Evolutionary conservation across 139 green algal genomes (phyloP).

Genomic region (Pleodorina starrii): DNA sequence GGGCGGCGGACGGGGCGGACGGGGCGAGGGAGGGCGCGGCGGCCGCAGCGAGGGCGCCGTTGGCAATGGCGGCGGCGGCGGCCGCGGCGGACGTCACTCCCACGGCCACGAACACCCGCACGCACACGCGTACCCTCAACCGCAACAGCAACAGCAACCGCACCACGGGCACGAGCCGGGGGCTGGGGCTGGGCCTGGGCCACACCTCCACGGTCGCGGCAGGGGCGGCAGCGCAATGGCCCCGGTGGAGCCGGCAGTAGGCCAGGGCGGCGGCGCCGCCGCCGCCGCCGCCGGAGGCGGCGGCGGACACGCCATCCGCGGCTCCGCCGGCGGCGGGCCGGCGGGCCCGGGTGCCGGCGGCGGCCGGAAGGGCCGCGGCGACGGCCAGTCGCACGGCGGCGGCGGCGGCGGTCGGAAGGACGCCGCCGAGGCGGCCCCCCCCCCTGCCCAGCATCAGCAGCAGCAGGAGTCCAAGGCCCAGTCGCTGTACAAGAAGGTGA

Average conservation of each 20-base stretch:
- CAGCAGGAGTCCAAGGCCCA: slow-evolving; percentile 42
- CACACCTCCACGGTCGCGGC: neutral
- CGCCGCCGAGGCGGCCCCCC: neutral
- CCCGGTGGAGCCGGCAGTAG: neutral
- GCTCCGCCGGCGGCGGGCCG: no score
- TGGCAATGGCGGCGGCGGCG: neutral
- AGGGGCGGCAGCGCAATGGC: neutral
- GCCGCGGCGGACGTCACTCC: neutral
- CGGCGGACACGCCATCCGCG: neutral
- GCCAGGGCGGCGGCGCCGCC: neutral
- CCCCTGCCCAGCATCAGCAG: no score
- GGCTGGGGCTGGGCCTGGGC: neutral
- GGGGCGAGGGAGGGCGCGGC: neutral
- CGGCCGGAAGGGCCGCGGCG: neutral
- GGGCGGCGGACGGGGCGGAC: neutral
- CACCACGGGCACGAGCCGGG: neutral
- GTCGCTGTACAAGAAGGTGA: slow-evolving; percentile 47
- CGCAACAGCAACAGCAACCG: no score
- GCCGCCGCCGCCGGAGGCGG: neutral
- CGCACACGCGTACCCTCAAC: neutral
- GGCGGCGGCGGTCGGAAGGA: neutral
- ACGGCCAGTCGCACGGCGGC: neutral
- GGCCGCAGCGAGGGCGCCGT: neutral
- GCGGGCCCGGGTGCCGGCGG: neutral
- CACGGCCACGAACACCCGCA: neutral